Conservation (phyloP, 164 flowering plant species). For the Tetrastigma voinierianum region DNA sequence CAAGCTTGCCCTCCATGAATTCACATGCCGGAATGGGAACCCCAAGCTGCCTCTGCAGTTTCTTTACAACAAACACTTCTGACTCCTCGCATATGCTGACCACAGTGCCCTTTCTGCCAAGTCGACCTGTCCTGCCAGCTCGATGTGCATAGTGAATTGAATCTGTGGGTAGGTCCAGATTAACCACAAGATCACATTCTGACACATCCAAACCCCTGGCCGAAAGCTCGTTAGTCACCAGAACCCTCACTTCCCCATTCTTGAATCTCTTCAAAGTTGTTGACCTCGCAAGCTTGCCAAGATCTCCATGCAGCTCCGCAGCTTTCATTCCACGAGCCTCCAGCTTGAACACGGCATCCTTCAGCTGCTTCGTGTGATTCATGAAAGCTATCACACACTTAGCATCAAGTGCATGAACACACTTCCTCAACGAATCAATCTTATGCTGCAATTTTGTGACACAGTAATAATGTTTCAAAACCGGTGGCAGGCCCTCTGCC, state of each 20-base stretch:
- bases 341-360: constrained; percentile 86
- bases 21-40: constrained; percentile 63
- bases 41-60: constrained; percentile 81
- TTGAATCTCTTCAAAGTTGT: constrained; percentile 79
- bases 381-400: constrained; percentile 87
- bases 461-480: constrained; percentile 73
- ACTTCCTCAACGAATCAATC: constrained; percentile 83
- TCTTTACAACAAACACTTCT: constrained; percentile 84
- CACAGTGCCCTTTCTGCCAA: constrained; percentile 83
- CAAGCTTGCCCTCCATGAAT: constrained; percentile 78
- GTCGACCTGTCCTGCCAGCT: constrained; percentile 90
- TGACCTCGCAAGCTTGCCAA: constrained; percentile 78
- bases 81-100: constrained; percentile 88
- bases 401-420: constrained; percentile 91
- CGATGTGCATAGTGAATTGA: too few species aligned
- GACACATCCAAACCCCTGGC: constrained; percentile 97
- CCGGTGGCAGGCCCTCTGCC: constrained; percentile 75
- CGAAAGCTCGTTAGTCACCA: constrained; percentile 95
- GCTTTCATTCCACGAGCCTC: constrained; percentile 91
- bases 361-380: constrained; percentile 84
- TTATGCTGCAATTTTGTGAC: constrained; percentile 76
- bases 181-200: too few species aligned
- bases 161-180: too few species aligned
- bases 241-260: constrained; percentile 74
- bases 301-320: too few species aligned